Conservation (phyloP, 23 red algal species). For the Rhodosorus marinus region DNA sequence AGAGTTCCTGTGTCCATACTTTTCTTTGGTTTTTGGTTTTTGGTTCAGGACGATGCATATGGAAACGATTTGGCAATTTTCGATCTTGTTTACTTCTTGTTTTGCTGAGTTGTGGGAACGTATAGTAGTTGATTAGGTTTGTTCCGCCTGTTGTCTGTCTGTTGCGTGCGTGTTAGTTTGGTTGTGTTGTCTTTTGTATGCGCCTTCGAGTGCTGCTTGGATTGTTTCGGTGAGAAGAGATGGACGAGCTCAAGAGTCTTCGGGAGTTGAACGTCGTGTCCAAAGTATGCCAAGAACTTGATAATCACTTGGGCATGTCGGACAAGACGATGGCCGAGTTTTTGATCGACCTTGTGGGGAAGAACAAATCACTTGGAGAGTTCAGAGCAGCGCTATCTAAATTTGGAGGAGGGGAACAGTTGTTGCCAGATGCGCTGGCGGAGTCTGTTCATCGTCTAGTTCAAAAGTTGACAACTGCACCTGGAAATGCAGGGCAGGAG, state of each 20-base stretch:
- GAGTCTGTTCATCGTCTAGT: conserved; percentile 33
- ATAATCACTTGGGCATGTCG: conserved; percentile 61
- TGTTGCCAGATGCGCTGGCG: conserved; percentile 14
- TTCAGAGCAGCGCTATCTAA: conserved; percentile 14
- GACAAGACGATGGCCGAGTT: conserved; percentile 75
- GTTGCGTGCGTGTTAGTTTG: too few species aligned
- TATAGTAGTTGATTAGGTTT: too few species aligned
- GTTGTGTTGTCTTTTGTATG: too few species aligned
- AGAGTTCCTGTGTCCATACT: too few species aligned
- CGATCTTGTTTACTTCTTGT: too few species aligned
- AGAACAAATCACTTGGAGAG: conserved; percentile 4
- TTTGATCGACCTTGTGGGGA: conserved; percentile 33
- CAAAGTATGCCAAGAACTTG: conserved; percentile 32
- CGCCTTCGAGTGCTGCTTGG: too few species aligned
- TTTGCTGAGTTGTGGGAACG: too few species aligned
- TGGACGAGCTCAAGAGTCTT: conserved; percentile 56
- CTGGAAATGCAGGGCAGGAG: not conserved
- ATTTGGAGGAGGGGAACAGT: conserved; percentile 18
- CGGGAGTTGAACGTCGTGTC: conserved; percentile 27
- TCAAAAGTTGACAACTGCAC: not conserved
- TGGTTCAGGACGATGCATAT: too few species aligned
- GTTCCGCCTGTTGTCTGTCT: too few species aligned
- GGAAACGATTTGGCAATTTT: too few species aligned
- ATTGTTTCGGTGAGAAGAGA: too few species aligned
- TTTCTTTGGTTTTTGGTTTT: too few species aligned